A percentile compares a stretch with the other conserved stretches of the same genome.
Evolutionary conservation across 1,284 basidiomycete species (phyloP).

Genomic region (Pseudozyma hubeiensis): DNA sequence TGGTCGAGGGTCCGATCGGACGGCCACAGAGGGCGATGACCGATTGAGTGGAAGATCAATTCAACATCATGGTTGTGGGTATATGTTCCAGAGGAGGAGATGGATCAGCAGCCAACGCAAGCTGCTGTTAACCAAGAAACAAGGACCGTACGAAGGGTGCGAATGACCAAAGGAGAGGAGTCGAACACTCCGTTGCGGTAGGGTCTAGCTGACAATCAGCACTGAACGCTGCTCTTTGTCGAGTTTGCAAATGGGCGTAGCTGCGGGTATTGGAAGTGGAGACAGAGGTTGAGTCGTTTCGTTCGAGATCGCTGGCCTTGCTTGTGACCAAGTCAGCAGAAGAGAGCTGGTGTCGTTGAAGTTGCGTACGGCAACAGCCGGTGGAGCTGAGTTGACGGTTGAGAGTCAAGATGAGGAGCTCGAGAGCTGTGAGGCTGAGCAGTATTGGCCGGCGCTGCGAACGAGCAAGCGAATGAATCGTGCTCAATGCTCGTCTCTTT

Average conservation of each 20-base stretch:
- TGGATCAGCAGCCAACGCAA: slow-evolving; percentile 11
- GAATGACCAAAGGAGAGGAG: background rate
- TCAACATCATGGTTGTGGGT: slow-evolving; percentile 20
- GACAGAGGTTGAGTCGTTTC: no score
- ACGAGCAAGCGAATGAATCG: background rate
- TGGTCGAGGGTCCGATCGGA: slow-evolving; percentile 36
- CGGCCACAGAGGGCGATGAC: slow-evolving; percentile 43
- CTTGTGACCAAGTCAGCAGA: no score
- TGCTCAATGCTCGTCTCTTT: background rate
- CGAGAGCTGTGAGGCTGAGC: background rate
- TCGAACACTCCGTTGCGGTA: no score
- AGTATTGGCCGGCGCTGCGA: background rate
- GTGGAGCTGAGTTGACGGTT: background rate
- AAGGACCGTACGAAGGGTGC: background rate
- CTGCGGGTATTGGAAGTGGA: background rate
- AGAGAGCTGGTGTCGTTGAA: no score
- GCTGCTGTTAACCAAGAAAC: background rate
- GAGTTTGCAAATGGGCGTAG: background rate
- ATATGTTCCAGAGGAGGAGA: slow-evolving; percentile 24
- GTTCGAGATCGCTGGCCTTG: no score
- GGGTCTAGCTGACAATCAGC: no score
- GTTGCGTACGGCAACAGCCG: slow-evolving; percentile 12
- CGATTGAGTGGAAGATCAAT: slow-evolving; percentile 35
- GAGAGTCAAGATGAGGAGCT: background rate
- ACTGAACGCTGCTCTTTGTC: no score